Evolutionary conservation across 495 filamentous ascomycete genomes (phyloP).

Genomic region (Trichoderma parareesei): DNA sequence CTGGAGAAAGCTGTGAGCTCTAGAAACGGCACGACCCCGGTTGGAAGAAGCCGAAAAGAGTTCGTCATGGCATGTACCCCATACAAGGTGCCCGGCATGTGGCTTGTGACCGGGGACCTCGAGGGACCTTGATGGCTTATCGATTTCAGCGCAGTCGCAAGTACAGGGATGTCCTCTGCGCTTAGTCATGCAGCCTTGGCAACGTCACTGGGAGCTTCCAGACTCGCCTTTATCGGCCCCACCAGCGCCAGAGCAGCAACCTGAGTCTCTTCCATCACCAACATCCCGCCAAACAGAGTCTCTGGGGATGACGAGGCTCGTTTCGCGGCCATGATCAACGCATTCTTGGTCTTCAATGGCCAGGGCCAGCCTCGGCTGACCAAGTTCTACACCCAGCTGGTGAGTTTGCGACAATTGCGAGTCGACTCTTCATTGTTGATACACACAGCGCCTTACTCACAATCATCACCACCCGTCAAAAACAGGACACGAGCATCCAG

Average conservation of each 20-base stretch:
- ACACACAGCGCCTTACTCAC: conserved; percentile 2
- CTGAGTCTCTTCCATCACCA: neutral
- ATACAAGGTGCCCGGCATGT: neutral
- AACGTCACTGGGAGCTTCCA: neutral
- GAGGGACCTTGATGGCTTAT: neutral
- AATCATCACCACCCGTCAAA: conserved; percentile 10
- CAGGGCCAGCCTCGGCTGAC: conserved; percentile 91
- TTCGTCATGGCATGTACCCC: conserved; percentile 4
- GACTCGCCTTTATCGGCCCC: conserved; percentile 5
- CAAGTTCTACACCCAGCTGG: conserved; percentile 98
- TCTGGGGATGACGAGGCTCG: neutral
- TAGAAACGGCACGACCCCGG: neutral
- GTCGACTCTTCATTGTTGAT: neutral
- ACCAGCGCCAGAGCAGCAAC: neutral
- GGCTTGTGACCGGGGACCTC: neutral
- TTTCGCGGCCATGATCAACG: conserved; percentile 78
- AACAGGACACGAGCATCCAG: conserved; percentile 85
- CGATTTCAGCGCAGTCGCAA: neutral
- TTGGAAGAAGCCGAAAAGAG: neutral
- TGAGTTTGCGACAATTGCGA: conserved; percentile 30
- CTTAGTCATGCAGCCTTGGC: neutral
- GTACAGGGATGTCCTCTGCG: neutral
- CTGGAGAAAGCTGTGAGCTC: conserved; percentile 5
- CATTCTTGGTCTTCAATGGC: conserved; percentile 97
- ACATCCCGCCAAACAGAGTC: neutral